Evolutionary conservation across 2,329 filamentous ascomycete genomes (phyloP), one percentile per base, ranked within the genome.

Genomic region (Massarina eburnea): DNA sequence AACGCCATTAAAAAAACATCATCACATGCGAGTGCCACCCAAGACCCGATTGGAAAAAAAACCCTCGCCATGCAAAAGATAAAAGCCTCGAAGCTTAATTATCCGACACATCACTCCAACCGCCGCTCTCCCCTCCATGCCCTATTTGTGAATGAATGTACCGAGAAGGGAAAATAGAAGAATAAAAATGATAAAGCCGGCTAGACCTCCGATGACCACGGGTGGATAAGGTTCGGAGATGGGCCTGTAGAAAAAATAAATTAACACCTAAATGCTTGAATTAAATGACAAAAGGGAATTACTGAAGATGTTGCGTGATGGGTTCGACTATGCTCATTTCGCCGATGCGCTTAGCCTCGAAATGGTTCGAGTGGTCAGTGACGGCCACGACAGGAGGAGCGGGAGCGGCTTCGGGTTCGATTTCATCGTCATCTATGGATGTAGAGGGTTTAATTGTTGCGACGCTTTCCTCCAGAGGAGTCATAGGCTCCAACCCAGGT

Each of bases 281-380:
- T 20, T 18, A 15, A 27, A 30, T 19, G 32, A 37, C 34, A 35
- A 46, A 46, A 12, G 37, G n/a, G 40, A 47, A 47, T 54, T 59
- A 69, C 49, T 67, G 66, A 4, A 63, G 66, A 46, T 59, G 47
- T 41, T 67, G 59, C n/a, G 64, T 61, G 19, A 48, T 41, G 9
- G 46, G 48, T 41, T 63, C 57, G 15, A 64, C 43, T 57, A 66
- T 55, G 39, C 49, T 61, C 8, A 70, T 54, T 34, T 69, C 61
- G 9, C 61, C 63, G 33, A 67, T 58, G 33, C 68, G 65, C 41
- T 71, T 71, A 27, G 61, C 55, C 39, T 68, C 67, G 27, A 65
- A 50, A 22, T 55, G 51, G 17, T 58, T 50, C 32, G 52, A 41
- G 27, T 55, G 41, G 4, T 56, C 47, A 4, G 53, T 29, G 2